These are phyloP conservation scores for Suhomyces sp. DNA, from an alignment of 805 yeast species.

Conservation along the genomic window DNA sequence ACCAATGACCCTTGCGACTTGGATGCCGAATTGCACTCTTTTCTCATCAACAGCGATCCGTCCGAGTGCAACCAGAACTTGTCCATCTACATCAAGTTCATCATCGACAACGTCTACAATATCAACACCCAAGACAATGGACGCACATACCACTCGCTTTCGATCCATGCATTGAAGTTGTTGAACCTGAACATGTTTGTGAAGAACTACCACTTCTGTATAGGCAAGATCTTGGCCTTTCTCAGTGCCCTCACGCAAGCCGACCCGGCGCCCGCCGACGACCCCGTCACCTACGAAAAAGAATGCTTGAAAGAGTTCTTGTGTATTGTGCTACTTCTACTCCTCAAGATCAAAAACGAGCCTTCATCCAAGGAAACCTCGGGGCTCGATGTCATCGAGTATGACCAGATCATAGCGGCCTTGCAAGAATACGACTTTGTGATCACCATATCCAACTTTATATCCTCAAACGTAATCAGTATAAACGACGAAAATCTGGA, in stretches of 20 bases:
- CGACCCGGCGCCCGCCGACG: constrained; percentile 5
- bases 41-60: constrained; percentile 37
- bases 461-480: constrained; percentile 23
- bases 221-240: constrained; percentile 38
- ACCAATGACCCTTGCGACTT: background rate
- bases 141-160: constrained; percentile 29
- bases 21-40: constrained; percentile 12
- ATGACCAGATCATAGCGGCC: constrained; percentile 28
- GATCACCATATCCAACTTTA: constrained; percentile 34
- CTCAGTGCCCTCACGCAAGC: constrained; percentile 24
- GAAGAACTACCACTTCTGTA: constrained; percentile 33
- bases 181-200: constrained; percentile 37
- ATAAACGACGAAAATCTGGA: constrained; percentile 12
- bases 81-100: constrained; percentile 30
- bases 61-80: constrained; percentile 39
- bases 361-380: constrained; percentile 6
- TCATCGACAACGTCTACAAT: constrained; percentile 29
- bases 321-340: constrained; percentile 30
- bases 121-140: constrained; percentile 9
- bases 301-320: constrained; percentile 32
- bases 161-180: constrained; percentile 32
- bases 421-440: constrained; percentile 58
- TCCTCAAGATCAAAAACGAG: constrained; percentile 31
- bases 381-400: constrained; percentile 14
- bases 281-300: constrained; percentile 13